Evolutionary conservation across 257 asterid species (phyloP).

Genomic region (Capsicum rhomboideum): DNA sequence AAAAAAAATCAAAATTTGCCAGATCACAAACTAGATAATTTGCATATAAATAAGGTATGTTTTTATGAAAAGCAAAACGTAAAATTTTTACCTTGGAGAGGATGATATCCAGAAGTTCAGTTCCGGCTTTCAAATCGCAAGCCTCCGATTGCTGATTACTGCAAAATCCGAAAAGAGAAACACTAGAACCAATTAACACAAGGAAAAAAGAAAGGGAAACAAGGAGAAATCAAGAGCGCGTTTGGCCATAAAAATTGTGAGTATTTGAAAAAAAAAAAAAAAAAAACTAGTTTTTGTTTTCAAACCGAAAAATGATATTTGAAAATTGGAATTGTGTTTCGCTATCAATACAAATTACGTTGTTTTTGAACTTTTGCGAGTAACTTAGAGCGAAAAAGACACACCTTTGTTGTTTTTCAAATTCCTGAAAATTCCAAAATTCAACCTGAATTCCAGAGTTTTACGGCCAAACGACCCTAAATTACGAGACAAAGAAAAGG

Average conservation of each 20-base stretch:
- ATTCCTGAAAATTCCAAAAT: too few relatives aligned
- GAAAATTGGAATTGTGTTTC: too few relatives aligned
- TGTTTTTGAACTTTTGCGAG: too few relatives aligned
- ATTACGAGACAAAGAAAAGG: neutral
- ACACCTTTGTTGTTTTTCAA: too few relatives aligned
- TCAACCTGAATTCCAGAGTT: too few relatives aligned
- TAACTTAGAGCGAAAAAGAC: too few relatives aligned
- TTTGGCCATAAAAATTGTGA: too few relatives aligned
- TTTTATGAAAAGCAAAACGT: neutral
- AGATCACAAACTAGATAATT: neutral
- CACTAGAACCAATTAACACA: neutral
- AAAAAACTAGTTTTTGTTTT: too few relatives aligned
- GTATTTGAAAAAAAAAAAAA: too few relatives aligned
- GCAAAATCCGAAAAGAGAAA: neutral
- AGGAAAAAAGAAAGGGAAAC: neutral
- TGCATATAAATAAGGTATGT: neutral
- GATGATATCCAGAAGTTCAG: slow-evolving; percentile 3
- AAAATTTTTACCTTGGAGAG: neutral
- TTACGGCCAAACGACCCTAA: too few relatives aligned
- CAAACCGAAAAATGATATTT: too few relatives aligned
- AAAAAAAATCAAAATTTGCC: neutral
- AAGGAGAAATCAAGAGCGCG: neutral
- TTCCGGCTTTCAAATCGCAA: neutral
- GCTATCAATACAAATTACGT: too few relatives aligned
- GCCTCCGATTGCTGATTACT: neutral